Conservation (phyloP, 768 basidiomycete genomes). For the Amanita exitialis region DNA sequence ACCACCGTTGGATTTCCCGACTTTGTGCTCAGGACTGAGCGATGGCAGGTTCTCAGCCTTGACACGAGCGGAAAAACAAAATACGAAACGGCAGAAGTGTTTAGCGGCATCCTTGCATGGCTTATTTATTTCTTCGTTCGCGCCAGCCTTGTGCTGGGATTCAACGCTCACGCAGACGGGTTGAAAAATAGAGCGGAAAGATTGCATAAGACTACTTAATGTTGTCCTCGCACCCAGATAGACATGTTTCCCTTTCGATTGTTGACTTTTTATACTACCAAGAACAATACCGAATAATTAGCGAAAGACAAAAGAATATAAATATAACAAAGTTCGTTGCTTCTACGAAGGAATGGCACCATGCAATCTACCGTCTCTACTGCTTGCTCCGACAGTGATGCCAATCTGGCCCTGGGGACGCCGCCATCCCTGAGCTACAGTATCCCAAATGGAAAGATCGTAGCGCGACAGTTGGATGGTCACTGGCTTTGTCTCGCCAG, state of each 20-base stretch:
- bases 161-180: constrained; percentile 15
- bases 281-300: neutral
- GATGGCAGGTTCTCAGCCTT: constrained; percentile 19
- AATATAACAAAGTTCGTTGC: neutral
- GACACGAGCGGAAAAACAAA: constrained; percentile 14
- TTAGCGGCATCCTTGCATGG: constrained; percentile 13
- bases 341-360: constrained; percentile 24
- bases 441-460: constrained; percentile 73
- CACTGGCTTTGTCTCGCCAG: constrained; percentile 36
- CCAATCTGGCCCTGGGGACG: constrained; percentile 53
- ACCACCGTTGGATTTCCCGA: constrained; percentile 15
- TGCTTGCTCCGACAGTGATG: constrained; percentile 61
- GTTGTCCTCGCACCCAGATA: too few species aligned
- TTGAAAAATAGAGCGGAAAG: constrained; percentile 14
- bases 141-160: constrained; percentile 15
- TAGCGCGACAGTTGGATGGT: constrained; percentile 56
- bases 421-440: constrained; percentile 61
- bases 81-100: constrained; percentile 22
- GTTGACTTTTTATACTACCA: neutral
- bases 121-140: constrained; percentile 15
- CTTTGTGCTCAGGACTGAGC: constrained; percentile 17
- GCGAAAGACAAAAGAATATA: neutral
- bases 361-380: constrained; percentile 45
- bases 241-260: neutral
- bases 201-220: constrained; percentile 5